These are phyloP conservation scores for Passiflora organensis DNA, from an alignment of 345 rosid genomes.

Conservation along the genomic window DNA sequence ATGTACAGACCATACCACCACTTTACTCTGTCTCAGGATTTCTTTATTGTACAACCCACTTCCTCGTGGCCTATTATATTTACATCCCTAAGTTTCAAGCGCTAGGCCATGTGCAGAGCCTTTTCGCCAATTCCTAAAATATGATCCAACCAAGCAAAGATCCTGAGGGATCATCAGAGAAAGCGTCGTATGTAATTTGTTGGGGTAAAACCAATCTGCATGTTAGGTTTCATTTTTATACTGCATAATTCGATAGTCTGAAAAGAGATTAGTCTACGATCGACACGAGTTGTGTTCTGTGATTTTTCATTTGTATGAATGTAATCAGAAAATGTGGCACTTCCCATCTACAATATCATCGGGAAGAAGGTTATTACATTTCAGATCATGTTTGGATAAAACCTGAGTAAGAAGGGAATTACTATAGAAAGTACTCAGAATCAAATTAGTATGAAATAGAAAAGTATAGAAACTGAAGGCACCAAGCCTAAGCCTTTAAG, in stretches of 20 bases:
- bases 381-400: conserved; percentile 9
- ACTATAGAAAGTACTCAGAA: not conserved
- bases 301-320: no score
- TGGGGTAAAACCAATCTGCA: no score
- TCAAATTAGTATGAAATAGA: not conserved
- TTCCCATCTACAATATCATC: conserved; percentile 2
- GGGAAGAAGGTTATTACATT: not conserved
- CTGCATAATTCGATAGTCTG: no score
- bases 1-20: not conserved
- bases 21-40: conserved; percentile 10
- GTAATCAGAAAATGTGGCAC: conserved; percentile 1
- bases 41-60: conserved; percentile 3
- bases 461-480: conserved; percentile 9
- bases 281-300: no score
- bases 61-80: conserved; percentile 16
- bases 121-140: not conserved
- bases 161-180: not conserved
- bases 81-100: conserved; percentile 2
- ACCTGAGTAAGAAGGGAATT: not conserved
- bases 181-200: no score
- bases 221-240: no score
- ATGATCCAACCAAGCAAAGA: not conserved
- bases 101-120: conserved; percentile 7
- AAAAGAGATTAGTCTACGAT: no score
- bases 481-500: conserved; percentile 34